A percentile compares a stretch with the other conserved stretches of the same genome.
phyloP scores from a whole-genome alignment of 169 alveolate genomes.

The Eimeria falciformis region DNA sequence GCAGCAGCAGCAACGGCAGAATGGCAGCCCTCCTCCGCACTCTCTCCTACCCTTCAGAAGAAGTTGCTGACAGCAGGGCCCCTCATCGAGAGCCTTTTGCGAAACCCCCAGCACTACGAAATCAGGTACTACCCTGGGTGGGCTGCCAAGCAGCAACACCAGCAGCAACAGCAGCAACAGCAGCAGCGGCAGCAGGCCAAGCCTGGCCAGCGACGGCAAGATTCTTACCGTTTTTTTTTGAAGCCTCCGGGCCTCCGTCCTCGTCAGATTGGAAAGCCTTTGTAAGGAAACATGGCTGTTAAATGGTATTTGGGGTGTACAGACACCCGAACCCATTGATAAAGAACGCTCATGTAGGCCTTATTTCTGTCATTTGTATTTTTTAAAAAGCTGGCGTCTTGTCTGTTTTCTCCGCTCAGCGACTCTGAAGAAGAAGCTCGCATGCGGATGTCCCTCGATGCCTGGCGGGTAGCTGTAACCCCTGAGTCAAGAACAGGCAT shows the following conservation, averaged over 20 bases:
- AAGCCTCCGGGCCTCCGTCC: background rate
- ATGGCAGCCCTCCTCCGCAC: background rate
- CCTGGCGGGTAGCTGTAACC: background rate
- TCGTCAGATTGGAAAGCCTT: background rate
- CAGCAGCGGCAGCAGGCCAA: conserved; percentile 2
- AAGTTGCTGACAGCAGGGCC: background rate
- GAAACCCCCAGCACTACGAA: background rate
- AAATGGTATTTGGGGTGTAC: background rate
- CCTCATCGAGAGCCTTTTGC: background rate
- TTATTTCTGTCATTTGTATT: too few species aligned
- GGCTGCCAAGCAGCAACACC: background rate
- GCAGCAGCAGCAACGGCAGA: background rate
- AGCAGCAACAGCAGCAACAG: conserved; percentile 4
- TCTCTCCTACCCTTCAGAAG: background rate
- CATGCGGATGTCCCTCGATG: conserved; percentile 6
- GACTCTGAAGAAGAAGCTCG: background rate
- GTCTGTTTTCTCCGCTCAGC: background rate
- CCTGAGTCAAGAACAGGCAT: background rate
- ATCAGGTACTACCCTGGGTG: background rate
- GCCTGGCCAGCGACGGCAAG: background rate
- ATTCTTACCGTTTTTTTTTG: background rate
- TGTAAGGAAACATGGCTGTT: background rate
- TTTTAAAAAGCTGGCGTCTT: background rate
- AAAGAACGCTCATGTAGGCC: background rate
- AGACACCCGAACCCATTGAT: background rate